A percentile compares a stretch with the other conserved stretches of the same genome.
Conservation (phyloP, 164 flowering plant genomes). For the Santalum album region DNA sequence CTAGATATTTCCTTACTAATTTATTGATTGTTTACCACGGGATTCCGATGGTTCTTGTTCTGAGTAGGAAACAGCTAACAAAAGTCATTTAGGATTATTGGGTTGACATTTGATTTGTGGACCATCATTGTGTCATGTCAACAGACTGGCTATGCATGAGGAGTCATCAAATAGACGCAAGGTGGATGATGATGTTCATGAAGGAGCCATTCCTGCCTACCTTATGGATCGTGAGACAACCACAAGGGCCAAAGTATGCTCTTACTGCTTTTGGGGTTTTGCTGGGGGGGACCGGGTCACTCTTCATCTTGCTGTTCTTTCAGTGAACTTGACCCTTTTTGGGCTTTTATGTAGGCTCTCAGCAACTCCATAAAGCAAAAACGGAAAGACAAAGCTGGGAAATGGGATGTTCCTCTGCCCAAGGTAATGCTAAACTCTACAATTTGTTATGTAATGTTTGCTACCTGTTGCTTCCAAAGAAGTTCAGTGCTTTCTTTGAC, state of each 20-base stretch:
- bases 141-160: conserved; percentile 83
- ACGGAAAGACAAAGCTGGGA: conserved; percentile 98
- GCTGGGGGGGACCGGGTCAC: too few relatives aligned
- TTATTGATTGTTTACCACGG: too few relatives aligned
- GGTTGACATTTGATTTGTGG: too few relatives aligned
- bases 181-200: conserved; percentile 80
- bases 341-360: conserved; percentile 37
- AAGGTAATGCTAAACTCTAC: conserved; percentile 41
- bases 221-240: conserved; percentile 93
- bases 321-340: too few relatives aligned
- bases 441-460: neutral
- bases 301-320: too few relatives aligned
- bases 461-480: too few relatives aligned
- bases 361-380: conserved; percentile 97
- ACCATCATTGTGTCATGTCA: neutral
- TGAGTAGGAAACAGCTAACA: too few relatives aligned
- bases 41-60: too few relatives aligned
- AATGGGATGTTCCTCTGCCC: conserved; percentile 98
- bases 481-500: too few relatives aligned
- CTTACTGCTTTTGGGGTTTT: too few relatives aligned
- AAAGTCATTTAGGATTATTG: too few relatives aligned
- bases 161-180: conserved; percentile 80
- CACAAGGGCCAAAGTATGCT: conserved; percentile 72
- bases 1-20: too few relatives aligned
- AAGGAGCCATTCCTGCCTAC: conserved; percentile 92